Conservation (phyloP, 192 early-diverging fungal genomes). For the Linnemannia schmuckeri region DNA sequence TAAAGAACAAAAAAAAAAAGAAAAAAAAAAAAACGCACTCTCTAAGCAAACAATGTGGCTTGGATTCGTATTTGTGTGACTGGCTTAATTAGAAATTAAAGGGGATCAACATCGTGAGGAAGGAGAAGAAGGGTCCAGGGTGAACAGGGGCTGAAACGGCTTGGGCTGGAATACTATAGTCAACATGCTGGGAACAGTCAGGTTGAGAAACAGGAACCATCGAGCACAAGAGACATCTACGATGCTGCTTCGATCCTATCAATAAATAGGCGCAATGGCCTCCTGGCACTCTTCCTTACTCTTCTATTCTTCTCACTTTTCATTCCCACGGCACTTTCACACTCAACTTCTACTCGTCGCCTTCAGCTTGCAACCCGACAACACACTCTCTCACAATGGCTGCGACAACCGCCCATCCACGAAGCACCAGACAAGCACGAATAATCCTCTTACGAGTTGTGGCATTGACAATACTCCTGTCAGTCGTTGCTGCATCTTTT, state of each 20-base stretch:
- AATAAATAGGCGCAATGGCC: too few species aligned
- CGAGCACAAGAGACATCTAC: neutral
- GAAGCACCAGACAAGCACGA: neutral
- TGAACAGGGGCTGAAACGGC: too few species aligned
- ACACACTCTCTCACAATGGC: neutral
- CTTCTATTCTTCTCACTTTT: neutral
- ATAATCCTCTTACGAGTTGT: neutral
- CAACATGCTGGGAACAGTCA: neutral
- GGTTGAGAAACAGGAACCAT: neutral
- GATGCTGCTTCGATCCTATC: too few species aligned
- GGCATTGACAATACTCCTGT: neutral
- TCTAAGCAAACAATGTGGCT: constrained; percentile 1
- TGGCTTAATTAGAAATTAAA: neutral
- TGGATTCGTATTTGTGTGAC: neutral
- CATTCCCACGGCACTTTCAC: neutral
- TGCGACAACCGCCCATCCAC: neutral
- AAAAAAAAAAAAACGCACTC: constrained; percentile 13
- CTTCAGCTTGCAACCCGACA: neutral
- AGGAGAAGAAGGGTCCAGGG: neutral
- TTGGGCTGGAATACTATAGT: too few species aligned
- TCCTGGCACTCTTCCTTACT: neutral
- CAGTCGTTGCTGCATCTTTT: neutral
- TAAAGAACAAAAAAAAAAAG: constrained; percentile 23
- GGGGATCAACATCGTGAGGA: too few species aligned
- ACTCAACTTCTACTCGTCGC: neutral